Conservation (phyloP, 371 early-diverging fungal genomes). For the Syncephalastrum racemosum region DNA sequence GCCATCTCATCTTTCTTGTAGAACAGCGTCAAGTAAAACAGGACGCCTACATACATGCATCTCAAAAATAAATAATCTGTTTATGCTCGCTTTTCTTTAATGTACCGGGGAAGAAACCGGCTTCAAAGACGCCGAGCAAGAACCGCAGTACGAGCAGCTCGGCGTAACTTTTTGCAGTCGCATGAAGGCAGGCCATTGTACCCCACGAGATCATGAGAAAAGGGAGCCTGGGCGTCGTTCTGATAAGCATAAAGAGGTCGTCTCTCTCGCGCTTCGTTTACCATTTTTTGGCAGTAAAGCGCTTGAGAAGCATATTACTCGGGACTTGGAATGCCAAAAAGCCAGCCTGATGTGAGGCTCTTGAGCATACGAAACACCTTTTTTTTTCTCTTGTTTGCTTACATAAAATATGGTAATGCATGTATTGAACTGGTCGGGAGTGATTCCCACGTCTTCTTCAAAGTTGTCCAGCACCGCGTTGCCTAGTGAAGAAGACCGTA, state of each 20-base stretch:
- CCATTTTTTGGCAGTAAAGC: conserved; percentile 43
- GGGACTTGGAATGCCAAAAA: conserved; percentile 50
- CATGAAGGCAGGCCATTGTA: conserved; percentile 36
- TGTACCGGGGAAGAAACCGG: conserved; percentile 44
- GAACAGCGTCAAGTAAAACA: conserved; percentile 43
- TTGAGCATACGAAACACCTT: background rate
- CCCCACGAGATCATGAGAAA: conserved; percentile 47
- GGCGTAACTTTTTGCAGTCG: conserved; percentile 27
- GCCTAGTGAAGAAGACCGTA: conserved; percentile 16
- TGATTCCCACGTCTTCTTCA: conserved; percentile 45
- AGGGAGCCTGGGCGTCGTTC: conserved; percentile 30
- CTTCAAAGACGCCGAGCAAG: conserved; percentile 44
- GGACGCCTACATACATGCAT: conserved; percentile 20
- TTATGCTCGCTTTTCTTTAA: background rate
- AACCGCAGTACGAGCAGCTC: conserved; percentile 38
- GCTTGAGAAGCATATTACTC: conserved; percentile 43
- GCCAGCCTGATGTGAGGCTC: conserved; percentile 25
- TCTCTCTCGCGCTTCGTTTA: too few species aligned
- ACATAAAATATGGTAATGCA: conserved; percentile 50
- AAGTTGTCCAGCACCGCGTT: conserved; percentile 52
- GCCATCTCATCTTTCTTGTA: conserved; percentile 52
- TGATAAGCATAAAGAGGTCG: background rate
- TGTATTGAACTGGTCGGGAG: conserved; percentile 48
- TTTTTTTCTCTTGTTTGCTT: conserved; percentile 1
- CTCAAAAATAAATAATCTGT: background rate